Evolutionary conservation across 129 eudicot species (phyloP).

Genomic region (Helichrysum umbraculigerum): DNA sequence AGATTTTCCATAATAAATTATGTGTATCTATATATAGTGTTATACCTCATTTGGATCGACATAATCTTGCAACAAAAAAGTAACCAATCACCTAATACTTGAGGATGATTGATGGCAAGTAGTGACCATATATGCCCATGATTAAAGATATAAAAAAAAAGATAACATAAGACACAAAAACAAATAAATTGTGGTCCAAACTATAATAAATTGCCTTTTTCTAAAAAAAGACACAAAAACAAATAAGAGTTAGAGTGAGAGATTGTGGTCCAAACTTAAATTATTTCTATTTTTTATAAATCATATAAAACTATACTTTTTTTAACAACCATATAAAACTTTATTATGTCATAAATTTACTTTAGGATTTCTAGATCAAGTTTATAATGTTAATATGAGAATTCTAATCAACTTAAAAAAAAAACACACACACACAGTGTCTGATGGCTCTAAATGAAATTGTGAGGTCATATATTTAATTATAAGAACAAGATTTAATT

Average conservation of each 20-base stretch:
- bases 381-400: neutral
- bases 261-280: slow-evolving; percentile 13
- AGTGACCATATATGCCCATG: neutral
- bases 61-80: neutral
- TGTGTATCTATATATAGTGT: neutral
- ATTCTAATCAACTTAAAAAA: neutral
- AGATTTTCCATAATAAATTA: neutral
- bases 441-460: neutral
- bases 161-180: neutral
- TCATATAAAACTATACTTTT: neutral
- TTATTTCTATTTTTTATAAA: no score
- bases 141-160: neutral
- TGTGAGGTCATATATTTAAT: neutral
- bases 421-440: neutral
- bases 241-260: neutral
- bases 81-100: slow-evolving; percentile 11
- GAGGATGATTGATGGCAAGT: neutral
- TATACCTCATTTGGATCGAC: neutral
- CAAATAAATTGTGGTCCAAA: slow-evolving; percentile 14
- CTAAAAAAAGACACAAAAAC: no score
- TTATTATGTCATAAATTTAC: neutral
- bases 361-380: neutral
- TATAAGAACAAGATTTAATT: no score
- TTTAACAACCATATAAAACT: neutral
- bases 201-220: no score